These are phyloP conservation scores for Handroanthus guayacan DNA, from an alignment of 257 asterid genomes.

Conservation along the genomic window DNA sequence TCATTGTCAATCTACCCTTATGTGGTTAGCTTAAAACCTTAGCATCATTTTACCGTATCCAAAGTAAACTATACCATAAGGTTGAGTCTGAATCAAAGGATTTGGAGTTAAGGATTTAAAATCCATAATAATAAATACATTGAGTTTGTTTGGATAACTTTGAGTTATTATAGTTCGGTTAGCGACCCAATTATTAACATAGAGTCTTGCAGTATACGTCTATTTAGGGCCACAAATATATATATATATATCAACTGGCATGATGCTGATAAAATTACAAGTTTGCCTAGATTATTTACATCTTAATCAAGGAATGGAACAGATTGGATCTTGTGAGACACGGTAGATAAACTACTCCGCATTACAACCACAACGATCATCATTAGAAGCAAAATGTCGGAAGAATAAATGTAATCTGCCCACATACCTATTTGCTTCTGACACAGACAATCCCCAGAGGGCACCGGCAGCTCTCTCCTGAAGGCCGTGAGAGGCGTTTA, in stretches of 20 bases:
- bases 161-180: neutral
- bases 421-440: constrained; percentile 84
- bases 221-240: neutral
- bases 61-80: too few species aligned
- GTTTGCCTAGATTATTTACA: neutral
- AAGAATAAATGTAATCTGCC: constrained; percentile 7
- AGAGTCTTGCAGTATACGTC: neutral
- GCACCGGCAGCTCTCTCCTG: constrained; percentile 91
- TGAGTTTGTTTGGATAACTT: too few species aligned
- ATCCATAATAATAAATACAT: too few species aligned
- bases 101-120: too few species aligned
- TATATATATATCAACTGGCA: neutral
- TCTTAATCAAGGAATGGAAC: neutral
- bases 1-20: too few species aligned
- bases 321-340: neutral
- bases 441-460: constrained; percentile 75
- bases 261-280: too few species aligned
- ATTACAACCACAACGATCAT: constrained; percentile 10
- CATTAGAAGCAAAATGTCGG: constrained; percentile 22
- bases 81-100: too few species aligned
- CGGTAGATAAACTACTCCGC: neutral
- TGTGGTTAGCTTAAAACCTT: too few species aligned
- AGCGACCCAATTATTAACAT: neutral
- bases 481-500: constrained; percentile 65
- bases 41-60: too few species aligned